Evolutionary conservation across 495 filamentous ascomycete genomes (phyloP), one percentile per base, ranked within the genome.

Genomic region (Neurospora discreta): DNA sequence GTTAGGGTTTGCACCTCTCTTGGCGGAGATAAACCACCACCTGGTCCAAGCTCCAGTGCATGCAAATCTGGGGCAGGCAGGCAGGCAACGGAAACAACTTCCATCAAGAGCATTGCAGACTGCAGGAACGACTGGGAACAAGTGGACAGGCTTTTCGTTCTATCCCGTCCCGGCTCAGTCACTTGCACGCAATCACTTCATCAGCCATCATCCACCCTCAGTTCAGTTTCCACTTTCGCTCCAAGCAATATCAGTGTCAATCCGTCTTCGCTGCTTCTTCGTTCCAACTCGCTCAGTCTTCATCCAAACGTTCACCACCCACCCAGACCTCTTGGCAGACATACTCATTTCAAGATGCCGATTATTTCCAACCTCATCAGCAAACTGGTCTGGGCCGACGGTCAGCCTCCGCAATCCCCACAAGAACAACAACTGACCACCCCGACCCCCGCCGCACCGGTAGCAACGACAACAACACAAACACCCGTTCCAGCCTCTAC

Each of bases 281-380:
- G 52, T 65, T 65, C 52, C 23, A 65, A 38, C 38, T 38, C 6
- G 9, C 26, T 60, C 52, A 60, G 23, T 65, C 52, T 65, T 33
- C 52, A 18, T 65, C 33, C 52, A 65, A 65, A n/a, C n/a, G 26
- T 65, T 33, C 52, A 65, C 52, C 52, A 65, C 26, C 26, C 52
- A 18, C 52, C 52, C 2, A 30, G 52, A 65, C 26, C 5, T 7
- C 46, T 58, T 52, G 26, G 26, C 23, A 60, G 23, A 60, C 52
- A 60, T 13, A 15, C 68, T 36, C 58, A 43, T 52, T 11, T 70
- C 69, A 73, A 60, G 16, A 73, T 73, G 72, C 71, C 71, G 23
- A 71, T 73, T 18, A 40, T 73, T 39, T 44, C 72, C 30, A 40
- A 11, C 69, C 39, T 73, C n/a, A 41, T 73, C 43, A 20, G 39